Base-by-base conservation (phyloP, 2,329 filamentous ascomycete species). In the Simplicillium aogashimaense region DNA sequence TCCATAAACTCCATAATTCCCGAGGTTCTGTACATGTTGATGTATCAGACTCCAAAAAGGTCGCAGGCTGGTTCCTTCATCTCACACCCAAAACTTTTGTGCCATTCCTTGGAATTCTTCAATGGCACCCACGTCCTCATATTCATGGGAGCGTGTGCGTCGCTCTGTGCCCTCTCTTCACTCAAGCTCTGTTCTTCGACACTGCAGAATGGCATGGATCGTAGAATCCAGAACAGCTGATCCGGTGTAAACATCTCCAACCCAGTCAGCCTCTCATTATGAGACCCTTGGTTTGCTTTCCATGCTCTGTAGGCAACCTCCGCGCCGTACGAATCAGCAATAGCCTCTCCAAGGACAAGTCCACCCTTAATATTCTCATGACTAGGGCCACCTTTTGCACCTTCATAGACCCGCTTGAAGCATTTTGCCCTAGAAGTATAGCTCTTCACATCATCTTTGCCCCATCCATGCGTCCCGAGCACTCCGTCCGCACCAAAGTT, bases 171-270 rank as follows among this genome's bases (percentile, higher is more conserved):
- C 9, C 70, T 66, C 5, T 59, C 67, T 58, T 76, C 76, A n/a
- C 69, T n/a, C 7, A 29, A 12, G 20, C 17, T 11, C 2, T 28
- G 18, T 9, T 28, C 17, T 8, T 29, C 12, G n/a, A n/a, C 25
- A 10, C 18, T 67, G 52, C 76, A 79, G 72, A 73, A 78, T 62
- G 66, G 70, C 44, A 68, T 72, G 6, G 62, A 66, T 49, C 76
- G 77, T 11, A 66, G 68, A 17, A 79, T 64, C 47, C 78, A 79
- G 60, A 79, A 80, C 8, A 78, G 52, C 47, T 79, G 74, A 39
- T 78, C 74, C 47, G 76, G 72, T 2, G 65, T 70, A 44, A 77
- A 77, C 25, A 62, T 49, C 12, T 67, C 61, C 12, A 78, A 50
- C 2, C 75, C 74, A 0, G 71, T 70, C 15, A 79, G 9, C 20